Base-by-base conservation (phyloP, 257 asterid genomes). In the Nicotiana obtusifolia region DNA sequence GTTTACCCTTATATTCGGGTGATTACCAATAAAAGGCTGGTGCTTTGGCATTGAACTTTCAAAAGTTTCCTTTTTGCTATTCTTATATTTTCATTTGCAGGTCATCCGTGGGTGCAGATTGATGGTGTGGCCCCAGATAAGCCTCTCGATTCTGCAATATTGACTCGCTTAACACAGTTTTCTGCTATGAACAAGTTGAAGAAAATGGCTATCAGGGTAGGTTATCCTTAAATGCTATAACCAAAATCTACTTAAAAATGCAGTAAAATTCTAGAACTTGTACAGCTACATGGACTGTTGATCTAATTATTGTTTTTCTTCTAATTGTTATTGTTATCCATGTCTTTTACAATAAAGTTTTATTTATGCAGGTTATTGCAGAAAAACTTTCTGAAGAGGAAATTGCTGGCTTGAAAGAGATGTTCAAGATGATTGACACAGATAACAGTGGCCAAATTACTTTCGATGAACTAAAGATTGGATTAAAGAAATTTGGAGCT, bases 361-460 rank as follows among this genome's bases (percentile, higher is more conserved):
- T 61, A 6, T 22, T 19, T 80, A 6, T 53, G 61, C 68, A 95
- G 99, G 93, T 95, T 30, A 95, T 95, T 60, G 99, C 98, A 20
- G 97, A 91, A 78, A 86, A 89, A 75, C 93, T 95, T 26, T 92
- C 98, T 0, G 97, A 93, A 87, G 99, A 95, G 83, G 98, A 95
- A 88, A 95, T 92, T 64, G 98, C 97, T 1, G 97, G 99, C 47
- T 83, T 95, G 4, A 95, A 87, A 83, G 97, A 92, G 86, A 92
- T 91, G 91, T 93, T 95, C 78, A 92, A 89, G 84, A 89, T 88
- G 92, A 89, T 93, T 16, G 98, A 95, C 59, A 86, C 92, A 69
- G 98, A 95, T 83, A 89, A 87, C 76, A 95, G 99, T 62, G 98
- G 99, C 11, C 93, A 92, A 41, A 95, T 95, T 64, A 92, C 98